Conservation (phyloP, 1,284 basidiomycete genomes). For the Puccinia novopanici region DNA sequence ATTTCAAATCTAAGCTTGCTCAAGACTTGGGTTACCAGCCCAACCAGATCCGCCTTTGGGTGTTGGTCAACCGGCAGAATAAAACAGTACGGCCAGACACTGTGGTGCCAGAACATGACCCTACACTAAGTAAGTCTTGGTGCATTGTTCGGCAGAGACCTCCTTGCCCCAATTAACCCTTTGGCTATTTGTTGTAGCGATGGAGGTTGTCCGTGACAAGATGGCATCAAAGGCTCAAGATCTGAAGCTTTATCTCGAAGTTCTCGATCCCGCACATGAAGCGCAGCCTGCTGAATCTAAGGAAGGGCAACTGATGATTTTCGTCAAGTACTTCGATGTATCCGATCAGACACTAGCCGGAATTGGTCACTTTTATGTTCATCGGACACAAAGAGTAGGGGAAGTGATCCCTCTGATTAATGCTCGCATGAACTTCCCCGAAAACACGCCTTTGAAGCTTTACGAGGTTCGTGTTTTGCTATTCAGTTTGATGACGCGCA, state of each 20-base stretch:
- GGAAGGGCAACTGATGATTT: constrained; percentile 82
- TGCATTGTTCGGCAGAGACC: neutral
- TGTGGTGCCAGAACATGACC: constrained; percentile 90
- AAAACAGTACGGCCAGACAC: constrained; percentile 98
- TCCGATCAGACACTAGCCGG: constrained; percentile 88
- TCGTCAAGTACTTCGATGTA: constrained; percentile 98
- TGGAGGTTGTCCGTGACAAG: constrained; percentile 94
- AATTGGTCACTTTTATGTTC: constrained; percentile 85
- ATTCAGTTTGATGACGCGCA: neutral
- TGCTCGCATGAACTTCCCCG: constrained; percentile 92
- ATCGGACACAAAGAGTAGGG: constrained; percentile 81
- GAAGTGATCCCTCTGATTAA: constrained; percentile 85
- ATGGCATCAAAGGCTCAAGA: constrained; percentile 96
- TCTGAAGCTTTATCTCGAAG: constrained; percentile 87
- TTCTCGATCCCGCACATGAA: constrained; percentile 70
- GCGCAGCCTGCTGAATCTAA: constrained; percentile 51
- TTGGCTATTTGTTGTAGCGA: constrained; percentile 65
- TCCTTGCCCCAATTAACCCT: constrained; percentile 16
- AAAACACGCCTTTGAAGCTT: constrained; percentile 89
- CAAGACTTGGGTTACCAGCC: constrained; percentile 84
- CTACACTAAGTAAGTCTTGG: constrained; percentile 70
- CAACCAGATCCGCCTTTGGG: constrained; percentile 89
- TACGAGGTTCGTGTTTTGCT: constrained; percentile 71
- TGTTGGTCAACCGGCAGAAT: constrained; percentile 96
- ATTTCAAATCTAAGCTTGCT: constrained; percentile 90